Base-by-base conservation (phyloP, 495 filamentous ascomycete genomes). In the Hypoxylon fragiforme region DNA sequence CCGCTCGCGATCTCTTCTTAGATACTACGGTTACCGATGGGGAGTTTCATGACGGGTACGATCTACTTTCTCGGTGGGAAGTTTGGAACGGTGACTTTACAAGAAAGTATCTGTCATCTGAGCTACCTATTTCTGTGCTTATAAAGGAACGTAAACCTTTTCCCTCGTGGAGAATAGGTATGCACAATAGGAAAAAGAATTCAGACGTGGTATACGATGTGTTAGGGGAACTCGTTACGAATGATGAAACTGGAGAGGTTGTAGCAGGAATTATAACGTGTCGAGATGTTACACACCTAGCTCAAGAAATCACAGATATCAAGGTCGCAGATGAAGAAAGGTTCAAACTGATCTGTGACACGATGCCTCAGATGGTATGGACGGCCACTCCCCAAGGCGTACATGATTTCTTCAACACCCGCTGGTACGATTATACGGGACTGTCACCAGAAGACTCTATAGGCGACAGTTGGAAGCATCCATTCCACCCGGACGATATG, bases 401-500 rank as follows among this genome's bases (percentile, higher is more conserved):
- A 13, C 76, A 82, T 50, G 86, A 89, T 58, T 89, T 85, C 68
- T 89, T 81, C 60, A 85, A 82, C 18, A 75, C 78, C 31, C 68
- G 82, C 18, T 90, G 86, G 85, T 89, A 87, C 47, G 77, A 81
- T 39, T 89, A 86, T 60, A 90, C 87, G 0, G 86, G 87, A 1
- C 61, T 87, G 24, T 76, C 81, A 0, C 65, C 68, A 26, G 78
- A 86, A 47, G 60, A 81, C 8, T 75, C 70, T 15, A 38, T 77
- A 16, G 74, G 75, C 3, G 13, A 46, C 34, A 70, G 67, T 1
- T 79, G 75, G 75, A 59, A 61, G 43, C 57, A 50, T 3, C 64
- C 74, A 7, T 77, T 78, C 42, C 77, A 80, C 34, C 76, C 75
- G 22, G 80, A 88, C 18, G 87, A 90, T 56, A 68, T 87, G 64